Percentiles rank a stretch among this genome's conserved stretches.
These are phyloP conservation scores for Fusarium ambrosium DNA, from an alignment of 2,329 filamentous ascomycete genomes.

Conservation along the genomic window DNA sequence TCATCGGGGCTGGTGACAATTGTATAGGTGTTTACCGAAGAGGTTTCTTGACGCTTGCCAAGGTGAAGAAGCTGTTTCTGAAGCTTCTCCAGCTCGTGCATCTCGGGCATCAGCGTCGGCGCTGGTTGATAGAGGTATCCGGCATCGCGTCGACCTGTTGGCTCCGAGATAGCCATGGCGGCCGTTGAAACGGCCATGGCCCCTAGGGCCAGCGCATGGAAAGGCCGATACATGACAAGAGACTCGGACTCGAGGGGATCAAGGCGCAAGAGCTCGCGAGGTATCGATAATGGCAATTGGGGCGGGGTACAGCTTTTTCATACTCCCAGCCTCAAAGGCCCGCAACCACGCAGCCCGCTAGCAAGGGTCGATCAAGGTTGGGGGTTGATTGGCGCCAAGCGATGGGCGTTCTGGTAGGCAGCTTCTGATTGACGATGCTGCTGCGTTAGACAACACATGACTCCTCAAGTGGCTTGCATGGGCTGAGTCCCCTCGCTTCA, in stretches of 20 bases:
- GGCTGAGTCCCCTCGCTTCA: conserved; percentile 1
- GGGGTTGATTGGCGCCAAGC: conserved; percentile 28
- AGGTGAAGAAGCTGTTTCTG: conserved; percentile 9
- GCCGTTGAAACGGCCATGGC: not conserved
- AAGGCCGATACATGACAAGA: conserved; percentile 5
- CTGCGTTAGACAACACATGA: not conserved
- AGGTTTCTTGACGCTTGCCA: conserved; percentile 15
- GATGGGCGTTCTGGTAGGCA: conserved; percentile 14
- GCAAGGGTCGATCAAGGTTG: not conserved
- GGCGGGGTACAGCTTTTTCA: conserved; percentile 21
- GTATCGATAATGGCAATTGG: not conserved
- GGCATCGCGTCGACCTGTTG: conserved; percentile 16
- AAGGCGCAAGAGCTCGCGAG: not conserved
- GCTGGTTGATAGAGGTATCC: conserved; percentile 17
- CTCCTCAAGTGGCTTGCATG: not conserved
- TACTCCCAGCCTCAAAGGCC: not conserved
- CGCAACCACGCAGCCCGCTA: conserved; percentile 16
- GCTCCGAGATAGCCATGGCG: conserved; percentile 20
- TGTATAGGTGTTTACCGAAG: conserved; percentile 10
- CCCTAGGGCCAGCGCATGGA: conserved; percentile 1
- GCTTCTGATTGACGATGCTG: not conserved
- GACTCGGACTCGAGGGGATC: not conserved
- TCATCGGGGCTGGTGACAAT: conserved; percentile 20
- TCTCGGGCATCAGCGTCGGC: conserved; percentile 11
- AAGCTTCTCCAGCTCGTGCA: conserved; percentile 6